A percentile compares a stretch with the other conserved stretches of the same genome.
Evolutionary conservation across 1,284 basidiomycete species (phyloP).

Genomic region (Cerrena zonata): DNA sequence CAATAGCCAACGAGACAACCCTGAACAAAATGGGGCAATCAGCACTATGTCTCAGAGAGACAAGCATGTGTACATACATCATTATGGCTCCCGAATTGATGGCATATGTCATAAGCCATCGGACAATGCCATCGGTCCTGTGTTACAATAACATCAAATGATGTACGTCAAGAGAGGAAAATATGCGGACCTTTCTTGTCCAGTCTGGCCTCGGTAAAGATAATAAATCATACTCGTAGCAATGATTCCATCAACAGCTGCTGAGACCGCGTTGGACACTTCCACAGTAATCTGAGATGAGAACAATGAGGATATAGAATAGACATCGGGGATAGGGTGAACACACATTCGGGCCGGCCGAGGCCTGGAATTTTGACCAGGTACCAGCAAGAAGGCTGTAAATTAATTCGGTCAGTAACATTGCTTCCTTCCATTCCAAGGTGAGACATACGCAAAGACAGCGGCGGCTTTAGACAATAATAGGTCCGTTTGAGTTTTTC

Average conservation of each 20-base stretch:
- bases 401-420: too few relatives aligned
- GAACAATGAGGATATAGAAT: background rate
- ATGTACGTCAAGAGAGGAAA: background rate
- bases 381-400: background rate
- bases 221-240: conserved; percentile 4
- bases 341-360: background rate
- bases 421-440: too few relatives aligned
- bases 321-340: background rate
- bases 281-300: background rate
- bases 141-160: background rate
- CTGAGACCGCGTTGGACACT: background rate
- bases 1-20: conserved; percentile 1
- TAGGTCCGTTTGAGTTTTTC: too few relatives aligned
- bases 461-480: background rate
- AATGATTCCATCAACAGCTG: conserved; percentile 2
- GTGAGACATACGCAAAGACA: background rate
- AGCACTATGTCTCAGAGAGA: background rate
- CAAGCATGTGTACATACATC: background rate
- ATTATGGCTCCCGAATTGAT: conserved; percentile 3
- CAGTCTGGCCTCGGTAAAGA: background rate
- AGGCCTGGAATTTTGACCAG: conserved; percentile 1
- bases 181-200: background rate
- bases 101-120: conserved; percentile 2
- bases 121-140: conserved; percentile 2
- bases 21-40: background rate